Evolutionary conservation across 768 basidiomycete genomes (phyloP).

Genomic region (Naematelia aurantialba): DNA sequence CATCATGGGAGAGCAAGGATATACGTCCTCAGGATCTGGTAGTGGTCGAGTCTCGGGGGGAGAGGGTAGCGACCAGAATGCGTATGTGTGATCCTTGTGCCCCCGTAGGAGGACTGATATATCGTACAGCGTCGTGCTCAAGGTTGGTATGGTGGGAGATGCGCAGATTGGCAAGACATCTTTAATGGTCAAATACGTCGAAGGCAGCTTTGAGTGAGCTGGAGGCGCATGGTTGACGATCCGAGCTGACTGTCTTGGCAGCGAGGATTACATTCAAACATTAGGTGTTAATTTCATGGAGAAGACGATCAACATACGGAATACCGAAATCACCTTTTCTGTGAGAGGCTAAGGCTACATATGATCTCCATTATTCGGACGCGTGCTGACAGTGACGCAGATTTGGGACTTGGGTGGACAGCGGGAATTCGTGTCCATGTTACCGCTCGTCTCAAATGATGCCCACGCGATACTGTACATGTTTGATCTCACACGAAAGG

Average conservation of each 20-base stretch:
- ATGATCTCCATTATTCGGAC: neutral
- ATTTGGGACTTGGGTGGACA: slow-evolving; percentile 98
- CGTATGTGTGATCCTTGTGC: slow-evolving; percentile 16
- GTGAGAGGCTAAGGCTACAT: slow-evolving; percentile 23
- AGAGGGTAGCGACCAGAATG: slow-evolving; percentile 38
- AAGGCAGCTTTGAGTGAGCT: slow-evolving; percentile 80
- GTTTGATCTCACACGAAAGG: slow-evolving; percentile 98
- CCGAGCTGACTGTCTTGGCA: slow-evolving; percentile 18
- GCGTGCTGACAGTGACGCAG: slow-evolving; percentile 16
- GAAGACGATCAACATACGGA: slow-evolving; percentile 96
- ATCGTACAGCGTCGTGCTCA: slow-evolving; percentile 70
- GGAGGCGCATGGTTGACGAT: neutral
- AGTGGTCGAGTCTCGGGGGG: slow-evolving; percentile 44
- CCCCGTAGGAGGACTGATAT: neutral
- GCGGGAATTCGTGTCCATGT: slow-evolving; percentile 98
- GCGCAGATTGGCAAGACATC: slow-evolving; percentile 99
- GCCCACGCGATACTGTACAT: slow-evolving; percentile 99
- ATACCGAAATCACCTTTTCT: slow-evolving; percentile 98
- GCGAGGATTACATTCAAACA: slow-evolving; percentile 98
- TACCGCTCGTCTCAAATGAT: slow-evolving; percentile 96
- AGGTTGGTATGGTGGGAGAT: slow-evolving; percentile 99
- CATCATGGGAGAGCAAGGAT: slow-evolving; percentile 43
- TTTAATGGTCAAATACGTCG: slow-evolving; percentile 99
- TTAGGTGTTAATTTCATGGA: slow-evolving; percentile 99
- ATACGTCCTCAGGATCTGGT: slow-evolving; percentile 40